Evolutionary conservation across 176 grass and related monocot species (phyloP).

Genomic region (Lolium perenne): DNA sequence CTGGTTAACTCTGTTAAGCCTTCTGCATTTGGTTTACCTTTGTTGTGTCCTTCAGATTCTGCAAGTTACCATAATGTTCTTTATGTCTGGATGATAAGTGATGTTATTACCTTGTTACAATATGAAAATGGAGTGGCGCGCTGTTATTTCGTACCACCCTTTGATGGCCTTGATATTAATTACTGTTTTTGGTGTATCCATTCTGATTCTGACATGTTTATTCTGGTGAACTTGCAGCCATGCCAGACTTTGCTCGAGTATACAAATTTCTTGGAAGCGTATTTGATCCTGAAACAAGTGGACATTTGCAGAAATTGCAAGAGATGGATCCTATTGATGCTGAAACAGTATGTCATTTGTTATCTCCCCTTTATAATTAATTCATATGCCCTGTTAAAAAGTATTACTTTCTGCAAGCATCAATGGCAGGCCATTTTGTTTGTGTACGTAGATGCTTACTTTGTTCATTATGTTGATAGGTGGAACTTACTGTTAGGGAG

Average conservation of each 20-base stretch:
- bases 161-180: not conserved
- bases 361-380: slow-evolving; percentile 22
- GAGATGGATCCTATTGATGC: slow-evolving; percentile 90
- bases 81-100: slow-evolving; percentile 14
- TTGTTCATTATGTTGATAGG: slow-evolving; percentile 45
- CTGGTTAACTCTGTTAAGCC: not conserved
- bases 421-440: slow-evolving; percentile 1
- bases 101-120: not conserved
- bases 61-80: not conserved
- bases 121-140: not conserved
- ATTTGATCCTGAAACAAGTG: slow-evolving; percentile 83
- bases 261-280: slow-evolving; percentile 87
- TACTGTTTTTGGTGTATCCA: not conserved
- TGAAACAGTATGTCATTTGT: slow-evolving; percentile 75
- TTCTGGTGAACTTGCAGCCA: slow-evolving; percentile 32
- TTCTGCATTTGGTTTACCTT: slow-evolving; percentile 23
- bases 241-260: slow-evolving; percentile 48
- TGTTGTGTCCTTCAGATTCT: not conserved
- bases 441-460: slow-evolving; percentile 37
- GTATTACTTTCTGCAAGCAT: slow-evolving; percentile 15
- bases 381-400: not conserved
- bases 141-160: not conserved
- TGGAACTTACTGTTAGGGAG: slow-evolving; percentile 35
- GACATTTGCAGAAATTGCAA: slow-evolving; percentile 71
- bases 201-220: not conserved